Evolutionary conservation across 768 basidiomycete species (phyloP), one percentile per base, ranked within the genome.

Genomic region (Phylloporus arenicola): DNA sequence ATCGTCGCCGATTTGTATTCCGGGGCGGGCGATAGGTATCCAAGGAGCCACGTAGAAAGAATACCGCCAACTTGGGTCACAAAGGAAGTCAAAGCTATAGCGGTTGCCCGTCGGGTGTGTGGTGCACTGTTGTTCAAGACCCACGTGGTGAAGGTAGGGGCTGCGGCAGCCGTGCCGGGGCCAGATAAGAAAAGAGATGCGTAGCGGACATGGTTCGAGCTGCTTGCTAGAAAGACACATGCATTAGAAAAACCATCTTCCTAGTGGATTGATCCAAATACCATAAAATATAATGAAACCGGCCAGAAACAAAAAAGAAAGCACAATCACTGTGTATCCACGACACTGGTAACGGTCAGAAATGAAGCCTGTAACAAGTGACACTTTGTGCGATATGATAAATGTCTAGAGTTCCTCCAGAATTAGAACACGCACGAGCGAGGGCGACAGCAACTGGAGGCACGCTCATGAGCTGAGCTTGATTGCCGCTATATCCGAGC

Each of bases 391-490:
- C 1, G 20, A 20, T 7, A 19, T 6, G 17, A 13, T 22, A 14
- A 39, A 14, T 14, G 12, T 3, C 19, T 9, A 3, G 6, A 12
- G 7, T 6, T 20, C 4, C 38, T 52, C 4, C 20, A 3, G 6
- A 33, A 37, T 35, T 2, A 12, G 16, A 25, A 35, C 30, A 58
- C 77, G 55, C 30, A 79, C 80, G 51, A 20, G 71, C 60, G 58
- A 78, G 80, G n/a, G 77, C 72, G 5, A 47, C 56, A 2, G 72
- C 76, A 44, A 75, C 81, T 5, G 80, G 81, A 13, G 74, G 74
- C 0, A 84, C 82, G 13, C 76, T 81, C 74, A 83, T 80, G 1
- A 87, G 70, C 57, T 85, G 83, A 4, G 81, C 78, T 17, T 69
- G 63, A 25, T 73, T 70, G 0, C 76, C 72, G 1, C 72, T 70